phyloP scores from a whole-genome alignment of 495 filamentous ascomycete species.

The Penicillium subrubescens region DNA sequence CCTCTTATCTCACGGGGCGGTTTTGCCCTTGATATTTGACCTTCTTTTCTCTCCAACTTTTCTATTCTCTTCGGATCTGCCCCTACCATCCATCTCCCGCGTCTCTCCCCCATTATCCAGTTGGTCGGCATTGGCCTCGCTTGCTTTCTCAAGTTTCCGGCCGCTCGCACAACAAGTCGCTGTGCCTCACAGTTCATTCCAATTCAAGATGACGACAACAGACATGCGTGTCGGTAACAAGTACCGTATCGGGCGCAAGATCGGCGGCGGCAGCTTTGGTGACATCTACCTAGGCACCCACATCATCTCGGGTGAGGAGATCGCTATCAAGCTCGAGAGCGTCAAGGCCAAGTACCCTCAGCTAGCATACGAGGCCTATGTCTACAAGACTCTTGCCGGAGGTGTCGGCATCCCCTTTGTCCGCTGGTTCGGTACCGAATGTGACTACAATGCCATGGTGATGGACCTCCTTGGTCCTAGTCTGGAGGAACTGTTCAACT shows the following conservation, averaged over 20 bases:
- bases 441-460: slow-evolving; percentile 99
- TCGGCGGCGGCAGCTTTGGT: slow-evolving; percentile 97
- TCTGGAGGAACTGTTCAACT: slow-evolving; percentile 99
- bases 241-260: slow-evolving; percentile 99
- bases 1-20: too few species aligned
- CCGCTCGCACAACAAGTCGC: too few species aligned
- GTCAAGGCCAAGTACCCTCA: slow-evolving; percentile 99
- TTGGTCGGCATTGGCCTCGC: too few species aligned
- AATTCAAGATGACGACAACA: too few species aligned
- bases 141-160: too few species aligned
- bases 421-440: slow-evolving; percentile 99
- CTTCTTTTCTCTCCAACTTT: too few species aligned
- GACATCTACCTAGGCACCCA: slow-evolving; percentile 99
- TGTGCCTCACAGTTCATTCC: too few species aligned
- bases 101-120: too few species aligned
- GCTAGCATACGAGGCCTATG: slow-evolving; percentile 98
- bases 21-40: too few species aligned
- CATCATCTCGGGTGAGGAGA: slow-evolving; percentile 99
- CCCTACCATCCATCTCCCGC: too few species aligned
- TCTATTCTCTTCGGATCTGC: too few species aligned
- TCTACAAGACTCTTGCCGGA: slow-evolving; percentile 98
- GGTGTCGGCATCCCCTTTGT: slow-evolving; percentile 99
- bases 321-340: slow-evolving; percentile 99
- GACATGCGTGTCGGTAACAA: slow-evolving; percentile 99
- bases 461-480: slow-evolving; percentile 98